A percentile compares a stretch with the other conserved stretches of the same genome.
These are phyloP conservation scores for Pseudonitzschia multistriata DNA, from an alignment of 108 stramenopile species.

Conservation along the genomic window DNA sequence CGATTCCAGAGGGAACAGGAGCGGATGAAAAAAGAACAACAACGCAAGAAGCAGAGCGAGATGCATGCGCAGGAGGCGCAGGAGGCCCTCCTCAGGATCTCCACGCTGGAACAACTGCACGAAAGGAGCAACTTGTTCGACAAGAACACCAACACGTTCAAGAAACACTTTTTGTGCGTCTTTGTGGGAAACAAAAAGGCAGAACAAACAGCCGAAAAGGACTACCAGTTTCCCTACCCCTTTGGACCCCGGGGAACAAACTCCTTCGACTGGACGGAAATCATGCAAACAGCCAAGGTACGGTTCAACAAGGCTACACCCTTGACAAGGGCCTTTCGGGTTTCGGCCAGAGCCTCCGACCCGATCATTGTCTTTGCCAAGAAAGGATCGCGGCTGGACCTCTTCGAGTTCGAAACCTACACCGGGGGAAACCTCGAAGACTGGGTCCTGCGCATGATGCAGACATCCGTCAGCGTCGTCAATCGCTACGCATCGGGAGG, in stretches of 20 bases:
- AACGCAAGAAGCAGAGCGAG: not conserved
- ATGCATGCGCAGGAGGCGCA: not conserved
- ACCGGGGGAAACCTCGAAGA: constrained; percentile 11
- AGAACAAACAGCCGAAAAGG: constrained; percentile 24
- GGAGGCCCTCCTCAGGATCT: not conserved
- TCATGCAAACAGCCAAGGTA: constrained; percentile 41
- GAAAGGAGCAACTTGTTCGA: not conserved
- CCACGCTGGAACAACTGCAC: constrained; percentile 6
- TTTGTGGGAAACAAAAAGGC: constrained; percentile 21
- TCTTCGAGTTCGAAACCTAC: not conserved
- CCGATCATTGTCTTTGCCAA: constrained; percentile 34
- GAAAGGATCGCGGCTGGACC: constrained; percentile 14
- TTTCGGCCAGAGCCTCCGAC: constrained; percentile 1
- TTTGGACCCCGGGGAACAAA: constrained; percentile 23
- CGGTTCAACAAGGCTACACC: constrained; percentile 35
- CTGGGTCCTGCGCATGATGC: constrained; percentile 17
- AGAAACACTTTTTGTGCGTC: constrained; percentile 20
- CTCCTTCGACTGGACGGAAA: constrained; percentile 31
- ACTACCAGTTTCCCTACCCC: constrained; percentile 41
- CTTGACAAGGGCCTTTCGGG: constrained; percentile 28
- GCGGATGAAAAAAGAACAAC: not conserved
- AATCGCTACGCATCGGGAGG: constrained; percentile 5
- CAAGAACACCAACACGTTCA: constrained; percentile 3
- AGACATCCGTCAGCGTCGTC: constrained; percentile 12
- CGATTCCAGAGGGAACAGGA: not conserved